Evolutionary conservation across 805 yeast species (phyloP).

Genomic region (Sugiyamaella qingdaonensis): DNA sequence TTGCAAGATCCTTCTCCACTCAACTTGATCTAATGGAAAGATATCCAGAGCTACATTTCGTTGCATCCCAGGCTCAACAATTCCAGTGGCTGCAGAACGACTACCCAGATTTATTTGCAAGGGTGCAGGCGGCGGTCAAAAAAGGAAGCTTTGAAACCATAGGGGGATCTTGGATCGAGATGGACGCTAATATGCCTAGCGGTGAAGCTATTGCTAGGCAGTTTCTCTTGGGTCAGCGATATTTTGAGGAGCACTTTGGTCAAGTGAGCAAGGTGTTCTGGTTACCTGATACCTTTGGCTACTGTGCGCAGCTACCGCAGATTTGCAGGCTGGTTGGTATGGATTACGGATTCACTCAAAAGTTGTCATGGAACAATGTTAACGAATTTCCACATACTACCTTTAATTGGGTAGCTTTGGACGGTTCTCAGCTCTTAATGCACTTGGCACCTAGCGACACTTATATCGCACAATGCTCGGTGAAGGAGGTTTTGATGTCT

Average conservation of each 20-base stretch:
- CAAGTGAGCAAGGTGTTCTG: constrained; percentile 61
- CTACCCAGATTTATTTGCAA: constrained; percentile 69
- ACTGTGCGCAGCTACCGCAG: constrained; percentile 80
- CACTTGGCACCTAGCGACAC: constrained; percentile 91
- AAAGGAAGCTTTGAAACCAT: constrained; percentile 69
- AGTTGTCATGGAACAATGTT: constrained; percentile 81
- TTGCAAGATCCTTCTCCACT: constrained; percentile 90
- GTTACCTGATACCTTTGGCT: constrained; percentile 88
- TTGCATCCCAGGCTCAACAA: constrained; percentile 92
- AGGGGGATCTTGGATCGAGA: constrained; percentile 89
- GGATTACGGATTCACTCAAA: constrained; percentile 70
- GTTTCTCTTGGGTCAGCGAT: constrained; percentile 72
- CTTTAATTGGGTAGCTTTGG: constrained; percentile 79
- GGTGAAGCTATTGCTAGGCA: constrained; percentile 79
- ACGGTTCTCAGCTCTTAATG: constrained; percentile 67
- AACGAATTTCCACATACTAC: constrained; percentile 73
- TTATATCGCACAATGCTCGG: constrained; percentile 75
- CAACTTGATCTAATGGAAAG: constrained; percentile 76
- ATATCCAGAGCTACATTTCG: constrained; percentile 87
- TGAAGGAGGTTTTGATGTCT: constrained; percentile 75
- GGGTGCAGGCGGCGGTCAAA: constrained; percentile 52
- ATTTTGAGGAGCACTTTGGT: constrained; percentile 65
- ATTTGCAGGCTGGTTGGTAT: constrained; percentile 69
- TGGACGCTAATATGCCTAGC: constrained; percentile 76
- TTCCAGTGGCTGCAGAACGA: constrained; percentile 82